These are phyloP conservation scores for Boletus insuetus DNA, from an alignment of 768 basidiomycete genomes.

Conservation along the genomic window DNA sequence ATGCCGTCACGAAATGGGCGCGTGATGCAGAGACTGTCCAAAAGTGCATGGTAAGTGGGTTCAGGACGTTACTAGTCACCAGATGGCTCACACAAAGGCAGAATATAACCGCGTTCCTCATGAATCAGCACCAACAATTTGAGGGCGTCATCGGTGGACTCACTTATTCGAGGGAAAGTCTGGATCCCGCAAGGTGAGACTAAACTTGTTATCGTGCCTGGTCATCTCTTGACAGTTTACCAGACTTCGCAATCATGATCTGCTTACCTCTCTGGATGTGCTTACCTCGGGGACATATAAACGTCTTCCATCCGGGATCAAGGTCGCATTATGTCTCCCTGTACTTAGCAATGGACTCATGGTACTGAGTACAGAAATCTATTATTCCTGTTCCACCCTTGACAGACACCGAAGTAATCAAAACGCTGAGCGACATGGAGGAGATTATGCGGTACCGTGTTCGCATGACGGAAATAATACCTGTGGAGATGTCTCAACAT, in stretches of 20 bases:
- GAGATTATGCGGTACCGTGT: conserved; percentile 77
- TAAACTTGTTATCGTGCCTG: background rate
- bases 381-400: conserved; percentile 64
- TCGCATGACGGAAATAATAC: conserved; percentile 74
- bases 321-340: conserved; percentile 44
- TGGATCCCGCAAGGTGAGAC: conserved; percentile 75
- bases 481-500: conserved; percentile 75
- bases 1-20: conserved; percentile 85
- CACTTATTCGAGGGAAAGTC: conserved; percentile 59
- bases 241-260: conserved; percentile 90
- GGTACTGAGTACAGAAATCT: conserved; percentile 50
- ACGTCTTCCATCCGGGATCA: conserved; percentile 76
- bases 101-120: conserved; percentile 87
- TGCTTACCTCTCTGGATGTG: conserved; percentile 88
- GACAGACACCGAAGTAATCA: conserved; percentile 61
- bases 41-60: conserved; percentile 69
- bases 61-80: background rate
- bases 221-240: background rate
- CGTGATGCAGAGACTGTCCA: conserved; percentile 81
- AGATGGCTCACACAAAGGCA: conserved; percentile 27
- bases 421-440: conserved; percentile 71
- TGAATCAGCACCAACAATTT: conserved; percentile 84
- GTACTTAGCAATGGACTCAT: conserved; percentile 21
- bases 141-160: conserved; percentile 64
- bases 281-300: conserved; percentile 84